Conservation (phyloP, 805 yeast species). For the Wickerhamiella slavikovae region DNA sequence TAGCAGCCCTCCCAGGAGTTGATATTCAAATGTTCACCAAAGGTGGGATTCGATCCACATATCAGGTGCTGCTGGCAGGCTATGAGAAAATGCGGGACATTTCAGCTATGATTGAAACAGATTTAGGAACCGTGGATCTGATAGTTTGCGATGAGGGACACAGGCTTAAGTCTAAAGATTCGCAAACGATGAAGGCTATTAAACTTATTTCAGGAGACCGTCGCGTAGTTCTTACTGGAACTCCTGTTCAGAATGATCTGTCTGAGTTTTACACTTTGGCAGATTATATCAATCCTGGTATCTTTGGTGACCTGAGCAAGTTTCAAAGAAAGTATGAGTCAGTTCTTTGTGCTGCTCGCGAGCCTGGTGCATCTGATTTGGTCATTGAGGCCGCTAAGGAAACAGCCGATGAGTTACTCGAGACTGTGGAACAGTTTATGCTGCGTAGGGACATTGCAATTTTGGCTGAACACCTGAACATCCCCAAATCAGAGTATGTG, state of each 20-base stretch:
- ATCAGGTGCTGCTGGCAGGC: constrained; percentile 69
- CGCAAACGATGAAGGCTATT: constrained; percentile 49
- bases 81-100: constrained; percentile 59
- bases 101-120: constrained; percentile 1
- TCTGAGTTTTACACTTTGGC: constrained; percentile 62
- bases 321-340: constrained; percentile 30
- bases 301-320: constrained; percentile 38
- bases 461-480: constrained; percentile 39
- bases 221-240: constrained; percentile 59
- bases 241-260: constrained; percentile 87
- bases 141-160: constrained; percentile 94
- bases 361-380: constrained; percentile 30
- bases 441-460: constrained; percentile 45
- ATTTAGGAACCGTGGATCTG: constrained; percentile 30
- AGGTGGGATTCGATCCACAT: constrained; percentile 42
- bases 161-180: constrained; percentile 53
- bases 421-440: constrained; percentile 42
- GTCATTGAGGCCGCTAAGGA: constrained; percentile 36
- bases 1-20: constrained; percentile 37
- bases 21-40: constrained; percentile 24
- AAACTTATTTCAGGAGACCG: constrained; percentile 31
- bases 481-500: constrained; percentile 48
- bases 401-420: constrained; percentile 41
- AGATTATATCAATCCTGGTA: constrained; percentile 69
- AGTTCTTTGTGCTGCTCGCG: constrained; percentile 60